Evolutionary conservation across 2,329 filamentous ascomycete species (phyloP).

Genomic region (Onygena corvina): DNA sequence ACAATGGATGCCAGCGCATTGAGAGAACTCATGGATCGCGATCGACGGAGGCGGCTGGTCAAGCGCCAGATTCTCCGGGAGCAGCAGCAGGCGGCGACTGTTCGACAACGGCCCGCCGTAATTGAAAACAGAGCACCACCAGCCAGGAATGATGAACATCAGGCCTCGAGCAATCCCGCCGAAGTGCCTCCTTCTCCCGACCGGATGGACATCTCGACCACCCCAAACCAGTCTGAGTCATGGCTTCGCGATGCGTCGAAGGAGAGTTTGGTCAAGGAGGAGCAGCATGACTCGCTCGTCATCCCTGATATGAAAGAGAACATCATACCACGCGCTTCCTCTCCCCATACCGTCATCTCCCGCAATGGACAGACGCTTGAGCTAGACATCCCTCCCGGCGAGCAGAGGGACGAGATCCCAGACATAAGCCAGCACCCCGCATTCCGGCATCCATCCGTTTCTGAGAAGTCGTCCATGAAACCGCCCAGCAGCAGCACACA

Average conservation of each 20-base stretch:
- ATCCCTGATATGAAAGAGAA: background rate
- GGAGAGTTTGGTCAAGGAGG: slow-evolving; percentile 19
- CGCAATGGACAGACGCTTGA: background rate
- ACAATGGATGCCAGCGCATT: slow-evolving; percentile 73
- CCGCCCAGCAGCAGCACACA: slow-evolving; percentile 41
- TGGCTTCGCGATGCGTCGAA: slow-evolving; percentile 28
- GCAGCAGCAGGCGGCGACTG: background rate
- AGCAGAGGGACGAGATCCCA: slow-evolving; percentile 5
- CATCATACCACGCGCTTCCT: background rate
- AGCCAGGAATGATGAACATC: background rate
- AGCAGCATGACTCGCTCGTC: background rate
- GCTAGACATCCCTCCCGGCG: slow-evolving; percentile 32
- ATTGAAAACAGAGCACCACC: background rate
- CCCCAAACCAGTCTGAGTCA: slow-evolving; percentile 16
- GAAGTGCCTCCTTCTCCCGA: background rate
- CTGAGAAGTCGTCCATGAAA: slow-evolving; percentile 35
- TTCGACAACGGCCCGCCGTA: background rate
- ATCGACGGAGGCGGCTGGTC: slow-evolving; percentile 52
- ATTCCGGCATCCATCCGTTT: slow-evolving; percentile 37
- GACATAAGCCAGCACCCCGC: slow-evolving; percentile 43
- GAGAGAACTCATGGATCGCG: slow-evolving; percentile 79
- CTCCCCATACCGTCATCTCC: background rate
- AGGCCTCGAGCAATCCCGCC: background rate
- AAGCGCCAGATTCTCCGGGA: slow-evolving; percentile 5
- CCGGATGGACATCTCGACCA: slow-evolving; percentile 2